A percentile compares a stretch with the other conserved stretches of the same genome.
Evolutionary conservation across 768 basidiomycete species (phyloP).

Genomic region (Gloeophyllum trabeum): DNA sequence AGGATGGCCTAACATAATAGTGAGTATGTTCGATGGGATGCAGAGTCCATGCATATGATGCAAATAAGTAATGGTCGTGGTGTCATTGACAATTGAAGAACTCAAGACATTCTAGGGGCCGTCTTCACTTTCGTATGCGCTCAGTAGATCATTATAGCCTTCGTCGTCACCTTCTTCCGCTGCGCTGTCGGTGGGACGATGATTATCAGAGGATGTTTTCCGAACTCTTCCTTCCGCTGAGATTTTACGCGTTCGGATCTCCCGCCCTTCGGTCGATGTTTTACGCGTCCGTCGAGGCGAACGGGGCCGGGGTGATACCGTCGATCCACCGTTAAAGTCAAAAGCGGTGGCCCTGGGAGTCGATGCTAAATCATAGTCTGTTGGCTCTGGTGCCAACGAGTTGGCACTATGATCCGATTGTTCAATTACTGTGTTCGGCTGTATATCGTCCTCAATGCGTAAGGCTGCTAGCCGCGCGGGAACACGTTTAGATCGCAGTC

Average conservation of each 20-base stretch:
- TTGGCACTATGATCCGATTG: slow-evolving; percentile 24
- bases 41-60: too few species aligned
- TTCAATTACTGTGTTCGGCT: not conserved
- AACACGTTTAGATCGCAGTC: slow-evolving; percentile 42
- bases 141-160: slow-evolving; percentile 66
- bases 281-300: slow-evolving; percentile 13
- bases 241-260: slow-evolving; percentile 14
- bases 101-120: slow-evolving; percentile 9
- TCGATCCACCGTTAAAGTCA: slow-evolving; percentile 19
- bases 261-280: slow-evolving; percentile 12
- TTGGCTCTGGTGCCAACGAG: slow-evolving; percentile 36
- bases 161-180: slow-evolving; percentile 72
- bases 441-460: not conserved
- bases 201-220: slow-evolving; percentile 9
- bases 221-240: slow-evolving; percentile 14
- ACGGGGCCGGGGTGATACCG: slow-evolving; percentile 14
- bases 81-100: not conserved
- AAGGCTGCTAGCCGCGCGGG: not conserved
- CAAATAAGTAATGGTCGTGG: too few species aligned
- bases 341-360: slow-evolving; percentile 53
- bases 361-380: slow-evolving; percentile 34
- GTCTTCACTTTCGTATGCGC: slow-evolving; percentile 76
- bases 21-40: too few species aligned
- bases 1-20: too few species aligned
- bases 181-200: slow-evolving; percentile 32